Evolutionary conservation across 2,329 filamentous ascomycete genomes (phyloP), one percentile per base, ranked within the genome.

Genomic region (Annulohypoxylon truncatum): DNA sequence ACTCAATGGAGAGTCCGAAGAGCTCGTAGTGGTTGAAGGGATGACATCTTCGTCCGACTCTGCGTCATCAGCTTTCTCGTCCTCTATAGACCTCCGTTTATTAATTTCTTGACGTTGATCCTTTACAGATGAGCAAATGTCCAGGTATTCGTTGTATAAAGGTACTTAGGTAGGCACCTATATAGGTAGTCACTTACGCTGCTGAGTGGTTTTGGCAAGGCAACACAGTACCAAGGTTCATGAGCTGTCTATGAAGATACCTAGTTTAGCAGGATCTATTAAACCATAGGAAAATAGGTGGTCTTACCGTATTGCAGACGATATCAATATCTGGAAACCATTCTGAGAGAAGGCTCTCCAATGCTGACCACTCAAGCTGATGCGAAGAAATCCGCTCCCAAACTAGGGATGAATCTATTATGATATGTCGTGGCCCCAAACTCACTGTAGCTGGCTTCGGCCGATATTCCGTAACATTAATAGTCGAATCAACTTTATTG

Each of bases 361-460:
- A 7, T 26, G n/a, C 10, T 13, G 31, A 40, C 22, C 20, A 20
- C 1, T 24, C 20, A 8, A 53, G 50, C 3, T 28, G 50, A 29
- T 53, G 28, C 3, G 50, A 26, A 22, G 50, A 38, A 18, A 53
- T 53, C 22, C 31, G 50, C 33, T 40, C 50, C 50, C 50, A 53
- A 33, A 53, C 22, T 12, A 53, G 24, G 8, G 31, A 26, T 1
- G 31, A 22, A 28, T 53, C 33, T 26, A 28, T 4, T 15, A 53
- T 26, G 20, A 38, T 22, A 8, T 35, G 50, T 18, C 33, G 50
- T 33, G 50, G 33, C 50, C n/a, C 26, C 8, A 53, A 10, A 13
- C 50, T 53, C 13, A 18, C 50, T 12, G 50, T 38, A 18, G n/a
- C 20, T 18, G 18, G 31, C 42, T 53, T 53, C 20, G 7, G 7